These are phyloP conservation scores for Buxus sempervirens DNA, from an alignment of 164 flowering plant species.

Conservation along the genomic window DNA sequence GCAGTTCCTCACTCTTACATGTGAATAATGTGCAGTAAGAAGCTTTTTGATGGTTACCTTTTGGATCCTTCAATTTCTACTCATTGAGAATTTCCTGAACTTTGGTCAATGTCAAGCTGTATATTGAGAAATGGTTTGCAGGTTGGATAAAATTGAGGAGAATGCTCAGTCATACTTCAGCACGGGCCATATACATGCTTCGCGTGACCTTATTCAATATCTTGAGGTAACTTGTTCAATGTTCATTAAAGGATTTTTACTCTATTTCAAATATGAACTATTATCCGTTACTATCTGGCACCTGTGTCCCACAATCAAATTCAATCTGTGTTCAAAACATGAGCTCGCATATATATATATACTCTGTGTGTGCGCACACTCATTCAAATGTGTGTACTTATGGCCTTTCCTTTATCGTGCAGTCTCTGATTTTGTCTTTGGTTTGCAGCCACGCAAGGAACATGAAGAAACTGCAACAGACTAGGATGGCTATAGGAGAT, in stretches of 20 bases:
- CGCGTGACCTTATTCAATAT: constrained; percentile 33
- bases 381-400: too few relatives aligned
- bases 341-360: too few relatives aligned
- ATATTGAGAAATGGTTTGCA: constrained; percentile 32
- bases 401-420: neutral
- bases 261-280: neutral
- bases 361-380: too few relatives aligned
- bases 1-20: too few relatives aligned
- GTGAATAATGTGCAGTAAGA: too few relatives aligned
- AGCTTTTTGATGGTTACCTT: too few relatives aligned
- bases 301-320: too few relatives aligned
- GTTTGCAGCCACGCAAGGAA: constrained; percentile 3
- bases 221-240: constrained; percentile 12
- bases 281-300: neutral
- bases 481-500: neutral
- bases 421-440: neutral
- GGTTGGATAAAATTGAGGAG: constrained; percentile 84
- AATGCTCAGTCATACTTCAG: constrained; percentile 79
- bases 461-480: neutral
- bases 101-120: too few relatives aligned
- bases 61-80: too few relatives aligned
- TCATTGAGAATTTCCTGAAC: too few relatives aligned
- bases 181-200: constrained; percentile 56
- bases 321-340: too few relatives aligned
- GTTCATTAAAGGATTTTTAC: constrained; percentile 1